Evolutionary conservation across 2,329 filamentous ascomycete species (phyloP).

Genomic region (Cladosporium sp.): DNA sequence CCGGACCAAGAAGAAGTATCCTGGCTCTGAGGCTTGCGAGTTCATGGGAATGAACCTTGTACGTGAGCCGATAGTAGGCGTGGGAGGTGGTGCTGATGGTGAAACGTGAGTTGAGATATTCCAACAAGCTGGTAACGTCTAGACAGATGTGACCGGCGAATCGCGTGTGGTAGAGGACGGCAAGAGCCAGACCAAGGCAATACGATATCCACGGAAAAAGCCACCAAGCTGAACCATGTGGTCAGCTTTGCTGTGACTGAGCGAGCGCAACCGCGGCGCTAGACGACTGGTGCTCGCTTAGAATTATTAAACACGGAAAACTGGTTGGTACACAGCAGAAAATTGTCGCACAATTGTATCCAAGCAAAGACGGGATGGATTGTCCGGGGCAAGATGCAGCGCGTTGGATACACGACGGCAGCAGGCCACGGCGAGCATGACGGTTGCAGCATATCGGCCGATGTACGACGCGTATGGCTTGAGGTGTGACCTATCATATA

Average conservation of each 20-base stretch:
- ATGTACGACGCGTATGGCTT: constrained; percentile 1
- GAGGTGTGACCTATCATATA: not conserved
- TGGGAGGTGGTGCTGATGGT: constrained; percentile 12
- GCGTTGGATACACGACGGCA: constrained; percentile 10
- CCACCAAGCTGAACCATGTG: constrained; percentile 1
- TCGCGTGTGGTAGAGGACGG: not conserved
- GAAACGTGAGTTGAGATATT: constrained; percentile 13
- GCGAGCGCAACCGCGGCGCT: constrained; percentile 8
- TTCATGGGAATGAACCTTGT: constrained; percentile 22
- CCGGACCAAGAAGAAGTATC: constrained; percentile 16
- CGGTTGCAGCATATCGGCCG: constrained; percentile 4
- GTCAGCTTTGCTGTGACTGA: not conserved
- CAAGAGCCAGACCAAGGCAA: constrained; percentile 3
- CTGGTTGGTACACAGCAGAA: constrained; percentile 34
- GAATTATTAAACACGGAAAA: constrained; percentile 23
- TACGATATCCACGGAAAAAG: not conserved
- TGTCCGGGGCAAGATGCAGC: constrained; percentile 13
- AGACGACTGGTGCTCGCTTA: constrained; percentile 24
- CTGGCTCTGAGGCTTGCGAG: constrained; percentile 15
- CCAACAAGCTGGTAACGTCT: constrained; percentile 14
- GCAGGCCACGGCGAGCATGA: constrained; percentile 13
- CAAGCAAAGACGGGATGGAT: constrained; percentile 23
- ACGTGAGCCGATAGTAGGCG: constrained; percentile 23
- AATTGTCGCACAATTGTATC: constrained; percentile 34
- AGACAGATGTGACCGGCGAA: not conserved